phyloP scores from a whole-genome alignment of 139 green algal genomes.

The Chlamydomonas schloesseri region DNA sequence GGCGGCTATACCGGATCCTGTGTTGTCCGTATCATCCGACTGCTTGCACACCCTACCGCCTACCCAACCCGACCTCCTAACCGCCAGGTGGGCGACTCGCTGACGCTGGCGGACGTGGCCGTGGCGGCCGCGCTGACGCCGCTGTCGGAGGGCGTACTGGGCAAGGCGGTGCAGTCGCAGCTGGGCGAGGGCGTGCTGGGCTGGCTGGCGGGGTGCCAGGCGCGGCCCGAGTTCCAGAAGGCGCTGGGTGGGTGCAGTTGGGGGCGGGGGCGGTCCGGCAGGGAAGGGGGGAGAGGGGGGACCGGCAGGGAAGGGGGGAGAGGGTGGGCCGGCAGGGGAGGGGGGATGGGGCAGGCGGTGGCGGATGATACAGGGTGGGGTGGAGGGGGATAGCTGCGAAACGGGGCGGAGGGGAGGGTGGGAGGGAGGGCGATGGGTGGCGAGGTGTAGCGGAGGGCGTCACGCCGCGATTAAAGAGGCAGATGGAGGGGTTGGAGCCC shows the following conservation, averaged over 20 bases:
- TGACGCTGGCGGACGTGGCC: constrained; percentile 72
- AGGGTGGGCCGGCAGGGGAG: too few species aligned
- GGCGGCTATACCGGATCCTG: too few species aligned
- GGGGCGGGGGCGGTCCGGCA: too few species aligned
- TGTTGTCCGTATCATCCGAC: background rate
- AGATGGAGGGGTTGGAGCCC: too few species aligned
- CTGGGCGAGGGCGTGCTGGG: constrained; percentile 2
- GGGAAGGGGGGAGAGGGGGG: background rate
- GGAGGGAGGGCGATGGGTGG: too few species aligned
- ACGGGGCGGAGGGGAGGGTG: too few species aligned
- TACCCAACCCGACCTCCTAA: background rate
- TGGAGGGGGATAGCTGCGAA: too few species aligned
- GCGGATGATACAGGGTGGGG: too few species aligned
- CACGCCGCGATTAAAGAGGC: too few species aligned
- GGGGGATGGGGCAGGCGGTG: too few species aligned
- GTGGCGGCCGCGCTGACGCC: constrained; percentile 56
- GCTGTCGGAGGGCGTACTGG: constrained; percentile 68
- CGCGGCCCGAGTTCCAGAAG: constrained; percentile 50
- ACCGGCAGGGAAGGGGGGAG: too few species aligned
- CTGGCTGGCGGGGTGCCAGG: constrained; percentile 57
- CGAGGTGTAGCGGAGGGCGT: too few species aligned
- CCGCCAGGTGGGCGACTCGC: constrained; percentile 27
- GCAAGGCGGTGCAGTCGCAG: constrained; percentile 52
- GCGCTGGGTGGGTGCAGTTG: constrained; percentile 62
- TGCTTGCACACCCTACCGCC: background rate